These are phyloP conservation scores for Nymphaea thermarum DNA, from an alignment of 164 flowering plant genomes.

Conservation along the genomic window DNA sequence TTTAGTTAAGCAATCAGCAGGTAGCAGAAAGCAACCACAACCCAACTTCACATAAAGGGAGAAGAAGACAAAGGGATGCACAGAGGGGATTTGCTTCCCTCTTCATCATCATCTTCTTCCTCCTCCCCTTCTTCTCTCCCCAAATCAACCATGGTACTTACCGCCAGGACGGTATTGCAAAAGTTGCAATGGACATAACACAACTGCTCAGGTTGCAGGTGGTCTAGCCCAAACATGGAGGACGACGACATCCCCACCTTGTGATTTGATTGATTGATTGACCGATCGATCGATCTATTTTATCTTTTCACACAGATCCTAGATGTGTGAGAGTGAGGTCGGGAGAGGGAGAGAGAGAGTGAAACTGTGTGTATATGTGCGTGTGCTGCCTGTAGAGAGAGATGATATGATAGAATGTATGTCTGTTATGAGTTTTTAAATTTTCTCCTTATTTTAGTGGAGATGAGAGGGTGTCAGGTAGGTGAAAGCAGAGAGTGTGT, in stretches of 20 bases:
- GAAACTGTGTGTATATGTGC: no score
- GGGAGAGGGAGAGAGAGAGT: slow-evolving; percentile 4
- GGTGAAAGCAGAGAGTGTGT: not conserved
- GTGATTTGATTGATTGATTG: slow-evolving; percentile 1
- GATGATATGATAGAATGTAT: not conserved
- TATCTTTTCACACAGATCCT: not conserved
- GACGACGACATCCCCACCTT: slow-evolving; percentile 31
- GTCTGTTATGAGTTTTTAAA: not conserved
- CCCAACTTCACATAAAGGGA: not conserved
- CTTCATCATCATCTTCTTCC: not conserved
- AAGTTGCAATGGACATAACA: slow-evolving; percentile 19
- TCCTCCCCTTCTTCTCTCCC: not conserved
- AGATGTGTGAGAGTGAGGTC: not conserved
- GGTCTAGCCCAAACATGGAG: slow-evolving; percentile 68
- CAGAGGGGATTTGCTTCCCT: no score
- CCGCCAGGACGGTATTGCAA: slow-evolving; percentile 19
- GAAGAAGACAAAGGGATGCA: not conserved
- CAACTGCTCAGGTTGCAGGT: slow-evolving; percentile 18
- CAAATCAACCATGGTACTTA: not conserved
- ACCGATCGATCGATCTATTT: slow-evolving; percentile 13
- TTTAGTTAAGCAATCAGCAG: not conserved
- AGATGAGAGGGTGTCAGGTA: not conserved
- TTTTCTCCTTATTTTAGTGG: not conserved
- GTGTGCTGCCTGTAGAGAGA: no score
- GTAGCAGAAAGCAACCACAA: not conserved